These are phyloP conservation scores for Ophiostoma sp. DNA, from an alignment of 2,329 filamentous ascomycete genomes.

Conservation along the genomic window DNA sequence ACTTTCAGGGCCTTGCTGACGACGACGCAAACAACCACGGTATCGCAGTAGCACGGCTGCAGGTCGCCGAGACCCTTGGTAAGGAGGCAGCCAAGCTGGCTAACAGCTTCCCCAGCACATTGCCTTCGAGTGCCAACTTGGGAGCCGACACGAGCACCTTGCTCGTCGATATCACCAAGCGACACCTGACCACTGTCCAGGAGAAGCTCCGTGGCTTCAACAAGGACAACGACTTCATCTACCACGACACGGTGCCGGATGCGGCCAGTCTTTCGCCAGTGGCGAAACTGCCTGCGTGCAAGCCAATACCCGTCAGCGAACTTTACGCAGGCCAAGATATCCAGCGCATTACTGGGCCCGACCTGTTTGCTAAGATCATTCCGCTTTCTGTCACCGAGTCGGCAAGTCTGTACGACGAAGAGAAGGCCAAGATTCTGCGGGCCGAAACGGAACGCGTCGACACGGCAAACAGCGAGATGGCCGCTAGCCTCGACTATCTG, in stretches of 20 bases:
- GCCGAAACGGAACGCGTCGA: slow-evolving; percentile 94
- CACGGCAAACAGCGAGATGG: slow-evolving; percentile 92
- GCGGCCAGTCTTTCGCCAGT: slow-evolving; percentile 81
- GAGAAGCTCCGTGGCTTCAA: slow-evolving; percentile 73
- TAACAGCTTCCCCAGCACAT: slow-evolving; percentile 75
- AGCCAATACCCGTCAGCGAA: slow-evolving; percentile 95
- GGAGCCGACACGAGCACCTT: slow-evolving; percentile 73
- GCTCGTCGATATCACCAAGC: slow-evolving; percentile 78
- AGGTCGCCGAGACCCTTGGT: slow-evolving; percentile 74
- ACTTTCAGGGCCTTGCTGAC: slow-evolving; percentile 89
- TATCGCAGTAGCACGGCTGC: slow-evolving; percentile 76
- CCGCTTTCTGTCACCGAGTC: slow-evolving; percentile 95
- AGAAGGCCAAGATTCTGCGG: slow-evolving; percentile 92
- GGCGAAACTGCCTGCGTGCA: slow-evolving; percentile 88
- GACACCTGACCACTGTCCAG: slow-evolving; percentile 77
- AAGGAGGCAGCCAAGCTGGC: slow-evolving; percentile 77
- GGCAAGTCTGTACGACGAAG: slow-evolving; percentile 95
- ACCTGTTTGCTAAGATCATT: slow-evolving; percentile 95
- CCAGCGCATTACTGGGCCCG: slow-evolving; percentile 91
- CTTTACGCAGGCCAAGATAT: slow-evolving; percentile 97
- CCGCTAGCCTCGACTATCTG: slow-evolving; percentile 88
- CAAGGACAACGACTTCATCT: slow-evolving; percentile 98
- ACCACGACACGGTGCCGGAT: slow-evolving; percentile 86
- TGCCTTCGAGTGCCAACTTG: slow-evolving; percentile 80
- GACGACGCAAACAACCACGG: slow-evolving; percentile 87